Evolutionary conservation across 2,329 filamentous ascomycete genomes (phyloP), one percentile per base, ranked within the genome.

Genomic region (Karstenula rhodostoma): DNA sequence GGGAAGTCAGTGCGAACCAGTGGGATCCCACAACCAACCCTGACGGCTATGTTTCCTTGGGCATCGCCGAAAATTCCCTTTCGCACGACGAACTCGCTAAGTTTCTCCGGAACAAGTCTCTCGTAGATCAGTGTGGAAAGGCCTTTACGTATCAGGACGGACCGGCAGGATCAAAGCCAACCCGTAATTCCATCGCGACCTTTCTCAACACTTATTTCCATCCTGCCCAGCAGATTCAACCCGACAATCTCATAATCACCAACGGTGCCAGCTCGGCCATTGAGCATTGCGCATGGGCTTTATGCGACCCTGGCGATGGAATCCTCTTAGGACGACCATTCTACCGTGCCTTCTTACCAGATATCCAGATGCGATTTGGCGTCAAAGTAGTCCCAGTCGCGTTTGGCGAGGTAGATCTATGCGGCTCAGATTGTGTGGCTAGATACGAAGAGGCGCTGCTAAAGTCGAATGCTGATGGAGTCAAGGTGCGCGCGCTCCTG

Each of bases 31-130:
- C 67, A 3, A 64, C 70, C 3, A 83, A 83, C 54, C 79, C 80
- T 0, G 64, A 72, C 15, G 84, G 84, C 27, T 84, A 80, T 60
- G 72, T 85, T 33, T 84, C 80, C 59, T 76, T 86, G 0, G 84
- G 83, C 0, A 75, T 86, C 1, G 84, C 84, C 6, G 84, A 86
- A 68, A 86, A 86, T 66, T 70, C 73, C 0, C 77, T 86, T 44
- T 84, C 86, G 83, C 83, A 85, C 57, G 66, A 78, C 19, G 67
- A 75, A 3, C 75, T 86, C 3, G 69, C 78, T 1, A 66, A 79
- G 22, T 81, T 81, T 59, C 73, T 81, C 32, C 80, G 82, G 64
- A 64, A 66, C 2, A 78, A 80, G 47, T 64, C 81, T 7, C 67
- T 77, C 17, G 25, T 64, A 1, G 61, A 63, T 40, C 6, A 46